Evolutionary conservation across 192 early-diverging fungal genomes (phyloP), one percentile per base, ranked within the genome.

Genomic region (Coemansia sp.): DNA sequence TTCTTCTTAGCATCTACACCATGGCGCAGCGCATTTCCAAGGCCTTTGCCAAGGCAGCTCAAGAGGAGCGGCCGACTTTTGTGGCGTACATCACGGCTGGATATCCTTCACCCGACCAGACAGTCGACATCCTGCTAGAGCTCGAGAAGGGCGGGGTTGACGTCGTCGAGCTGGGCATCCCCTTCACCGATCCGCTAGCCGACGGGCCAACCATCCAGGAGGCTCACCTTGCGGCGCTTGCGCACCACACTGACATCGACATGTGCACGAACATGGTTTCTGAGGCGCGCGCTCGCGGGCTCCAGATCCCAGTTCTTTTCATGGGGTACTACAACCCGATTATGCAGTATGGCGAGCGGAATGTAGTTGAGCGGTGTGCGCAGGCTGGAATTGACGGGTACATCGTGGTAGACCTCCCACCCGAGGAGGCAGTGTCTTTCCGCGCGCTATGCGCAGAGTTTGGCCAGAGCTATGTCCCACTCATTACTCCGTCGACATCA

Each of bases 301-400:
- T 99, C 30, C 88, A 84, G 61, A 88, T 92, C 16, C 98, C 98
- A 4, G 86, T 99, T 45, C 86, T 99, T 22, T 94, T 99, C 68
- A 98, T 99, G 96, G 98, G 96, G 29, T 99, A 99, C 89, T 97
- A 93, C 86, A 99, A 99, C 84, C 95, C 98, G 41, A 89, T 98
- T 63, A 87, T 95, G 65, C 92, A 88, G 69, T 98, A 97, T 76
- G 98, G 98, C 24, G 95, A 98, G 84, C 75, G 90, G 73, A 81
- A 83, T 61, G 84, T 99, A 43, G 93, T 97, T 74, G 69, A 88
- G 39, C 90, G 93, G 49, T 96, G 96, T 79, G 88, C 85, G 35
- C 80, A 88, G 50, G 92, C 87, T 52, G 95, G 95, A 49, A 89
- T 98, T 27, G 89, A 96, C 69, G 98, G 98, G 13, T 98, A 94